phyloP scores from a whole-genome alignment of 169 alveolate genomes.

The Plasmodium knowlesi region DNA sequence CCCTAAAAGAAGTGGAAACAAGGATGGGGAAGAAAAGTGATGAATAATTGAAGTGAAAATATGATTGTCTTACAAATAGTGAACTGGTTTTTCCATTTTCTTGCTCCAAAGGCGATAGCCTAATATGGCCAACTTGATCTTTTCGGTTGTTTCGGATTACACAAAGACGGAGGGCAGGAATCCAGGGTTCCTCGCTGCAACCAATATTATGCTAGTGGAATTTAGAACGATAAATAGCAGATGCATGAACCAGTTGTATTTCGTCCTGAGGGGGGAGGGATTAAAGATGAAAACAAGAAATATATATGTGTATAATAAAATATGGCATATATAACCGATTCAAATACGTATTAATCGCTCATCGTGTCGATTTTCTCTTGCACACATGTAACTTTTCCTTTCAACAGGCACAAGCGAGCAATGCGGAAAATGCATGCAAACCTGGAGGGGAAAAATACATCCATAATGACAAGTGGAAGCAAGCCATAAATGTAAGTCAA shows the following conservation, averaged over 20 bases:
- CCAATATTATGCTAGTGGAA: slow-evolving; percentile 67
- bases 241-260: slow-evolving; percentile 79
- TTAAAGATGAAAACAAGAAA: not conserved
- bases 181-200: slow-evolving; percentile 12
- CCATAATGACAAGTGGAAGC: slow-evolving; percentile 78
- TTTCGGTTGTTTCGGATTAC: slow-evolving; percentile 64
- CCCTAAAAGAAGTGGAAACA: slow-evolving; percentile 21
- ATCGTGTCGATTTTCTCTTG: not conserved
- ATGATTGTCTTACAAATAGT: not conserved
- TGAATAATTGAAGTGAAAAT: not conserved
- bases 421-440: not conserved
- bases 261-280: slow-evolving; percentile 70
- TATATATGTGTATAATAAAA: not conserved
- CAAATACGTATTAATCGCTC: not conserved
- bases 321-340: not conserved
- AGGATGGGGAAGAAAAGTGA: not conserved
- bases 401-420: not conserved
- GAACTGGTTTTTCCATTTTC: not conserved
- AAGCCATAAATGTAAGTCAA: slow-evolving; percentile 75
- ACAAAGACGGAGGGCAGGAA: slow-evolving; percentile 68
- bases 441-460: slow-evolving; percentile 80
- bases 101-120: not conserved
- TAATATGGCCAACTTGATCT: not conserved
- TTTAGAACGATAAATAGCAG: slow-evolving; percentile 66
- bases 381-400: not conserved